Conservation (phyloP, 768 basidiomycete species). For the Boletus eberwhitei region DNA sequence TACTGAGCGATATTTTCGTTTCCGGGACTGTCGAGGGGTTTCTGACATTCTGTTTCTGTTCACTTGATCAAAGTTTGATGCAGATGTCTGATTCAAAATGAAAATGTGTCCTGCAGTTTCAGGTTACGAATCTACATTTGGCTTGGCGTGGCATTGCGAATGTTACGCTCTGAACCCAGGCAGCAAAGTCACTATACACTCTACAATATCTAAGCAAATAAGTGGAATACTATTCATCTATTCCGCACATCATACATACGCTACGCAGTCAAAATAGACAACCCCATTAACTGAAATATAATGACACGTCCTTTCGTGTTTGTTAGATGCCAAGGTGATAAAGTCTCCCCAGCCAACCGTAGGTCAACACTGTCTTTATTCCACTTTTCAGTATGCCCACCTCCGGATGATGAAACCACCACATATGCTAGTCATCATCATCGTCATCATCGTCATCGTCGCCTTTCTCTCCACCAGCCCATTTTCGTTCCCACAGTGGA, state of each 20-base stretch:
- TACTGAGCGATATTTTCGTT: constrained; percentile 54
- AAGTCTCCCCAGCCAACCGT: background rate
- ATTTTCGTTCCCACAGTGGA: constrained; percentile 78
- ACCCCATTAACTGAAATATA: constrained; percentile 29
- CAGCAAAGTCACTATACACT: background rate
- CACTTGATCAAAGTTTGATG: background rate
- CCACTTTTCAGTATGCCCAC: background rate
- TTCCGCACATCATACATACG: constrained; percentile 10
- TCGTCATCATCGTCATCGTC: constrained; percentile 48
- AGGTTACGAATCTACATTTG: background rate
- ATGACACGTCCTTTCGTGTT: constrained; percentile 10
- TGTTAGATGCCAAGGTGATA: constrained; percentile 1
- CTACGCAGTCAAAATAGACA: constrained; percentile 2
- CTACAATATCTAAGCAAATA: constrained; percentile 22
- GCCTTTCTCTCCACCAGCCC: constrained; percentile 65
- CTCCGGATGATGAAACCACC: background rate
- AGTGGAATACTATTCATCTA: constrained; percentile 1
- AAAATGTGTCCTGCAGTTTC: background rate
- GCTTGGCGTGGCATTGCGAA: background rate
- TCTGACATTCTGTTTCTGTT: constrained; percentile 19
- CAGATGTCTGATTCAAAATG: background rate
- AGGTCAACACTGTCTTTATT: background rate
- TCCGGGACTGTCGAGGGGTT: constrained; percentile 24
- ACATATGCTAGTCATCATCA: constrained; percentile 37
- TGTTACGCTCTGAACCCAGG: background rate